Evolutionary conservation across 352 stramenopile genomes (phyloP), one percentile per base, ranked within the genome.

Genomic region (Blastocystis sp.): DNA sequence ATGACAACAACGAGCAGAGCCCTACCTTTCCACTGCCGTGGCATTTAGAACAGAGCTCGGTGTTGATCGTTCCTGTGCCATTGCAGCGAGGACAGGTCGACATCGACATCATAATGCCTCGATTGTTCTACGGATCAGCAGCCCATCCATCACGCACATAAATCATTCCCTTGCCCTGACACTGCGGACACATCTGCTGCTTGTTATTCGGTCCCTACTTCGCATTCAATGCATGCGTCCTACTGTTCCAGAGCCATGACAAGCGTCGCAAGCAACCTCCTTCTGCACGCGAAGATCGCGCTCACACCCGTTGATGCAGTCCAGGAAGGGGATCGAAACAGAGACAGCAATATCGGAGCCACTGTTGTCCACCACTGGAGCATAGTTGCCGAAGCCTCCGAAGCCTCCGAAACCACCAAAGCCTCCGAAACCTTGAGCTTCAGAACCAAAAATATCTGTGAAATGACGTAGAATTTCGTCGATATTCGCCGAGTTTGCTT

Each of bases 301-400:
- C 69, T 92, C 93, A 24, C 93, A 92, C 55, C 94, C 94, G 68
- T 95, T 95, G 7, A 96, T 93, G 8, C 94, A 93, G 75, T 96
- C 94, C 93, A 96, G 96, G 79, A 96, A 96, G 90, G 91, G 95
- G 56, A 96, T 92, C 75, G 92, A 93, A 62, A 95, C 92, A 5
- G 16, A 30, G 11, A 78, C 59, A 6, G 59, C 34, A 62, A 88
- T 88, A 24, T 88, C 50, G 13, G 59, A 73, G 13, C 76, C 76
- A 34, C 24, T 34, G 39, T 88, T 63, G 34, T 88, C 47, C 37
- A 87, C 34, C 45, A 53, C 26, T 18, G 20, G 20, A 34, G 39
- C 34, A 9, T 64, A 63, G 26, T 53, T 53, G 7, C 43, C 34
- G 24, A 45, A 63, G 26, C 70, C 70, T 24, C 53, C 68, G 45